Evolutionary conservation across 2,329 filamentous ascomycete species (phyloP).

Genomic region (Periglandula ipomoeae): DNA sequence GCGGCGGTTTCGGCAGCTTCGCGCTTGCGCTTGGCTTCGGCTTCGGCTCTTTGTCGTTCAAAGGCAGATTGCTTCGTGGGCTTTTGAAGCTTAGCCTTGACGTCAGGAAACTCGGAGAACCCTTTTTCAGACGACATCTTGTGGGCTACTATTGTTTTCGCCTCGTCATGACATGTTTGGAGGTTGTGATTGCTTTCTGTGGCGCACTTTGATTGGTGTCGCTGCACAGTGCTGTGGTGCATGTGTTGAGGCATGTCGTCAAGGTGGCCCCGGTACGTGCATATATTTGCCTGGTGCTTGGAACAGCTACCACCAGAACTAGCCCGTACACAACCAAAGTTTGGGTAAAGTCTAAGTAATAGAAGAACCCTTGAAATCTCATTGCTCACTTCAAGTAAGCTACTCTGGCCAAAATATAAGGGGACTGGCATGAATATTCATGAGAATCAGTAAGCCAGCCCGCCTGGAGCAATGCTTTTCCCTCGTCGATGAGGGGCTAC

Average conservation of each 20-base stretch:
- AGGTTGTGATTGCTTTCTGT: not conserved
- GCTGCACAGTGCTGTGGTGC: not conserved
- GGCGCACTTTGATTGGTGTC: not conserved
- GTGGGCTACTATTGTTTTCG: not conserved
- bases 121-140: constrained; percentile 40
- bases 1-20: constrained; percentile 83
- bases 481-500: no score
- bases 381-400: no score
- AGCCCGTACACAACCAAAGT: not conserved
- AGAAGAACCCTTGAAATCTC: no score
- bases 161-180: constrained; percentile 7
- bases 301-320: not conserved
- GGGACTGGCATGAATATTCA: no score
- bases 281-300: constrained; percentile 6
- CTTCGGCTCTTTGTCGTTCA: constrained; percentile 80
- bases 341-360: not conserved
- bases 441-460: no score
- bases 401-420: no score
- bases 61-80: constrained; percentile 79
- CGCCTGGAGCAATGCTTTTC: no score
- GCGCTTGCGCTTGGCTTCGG: constrained; percentile 75
- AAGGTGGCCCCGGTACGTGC: constrained; percentile 10
- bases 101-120: constrained; percentile 55
- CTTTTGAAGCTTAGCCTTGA: constrained; percentile 69
- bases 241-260: not conserved